Base-by-base conservation (phyloP, 768 basidiomycete species). In the Boletus rubescentipes region DNA sequence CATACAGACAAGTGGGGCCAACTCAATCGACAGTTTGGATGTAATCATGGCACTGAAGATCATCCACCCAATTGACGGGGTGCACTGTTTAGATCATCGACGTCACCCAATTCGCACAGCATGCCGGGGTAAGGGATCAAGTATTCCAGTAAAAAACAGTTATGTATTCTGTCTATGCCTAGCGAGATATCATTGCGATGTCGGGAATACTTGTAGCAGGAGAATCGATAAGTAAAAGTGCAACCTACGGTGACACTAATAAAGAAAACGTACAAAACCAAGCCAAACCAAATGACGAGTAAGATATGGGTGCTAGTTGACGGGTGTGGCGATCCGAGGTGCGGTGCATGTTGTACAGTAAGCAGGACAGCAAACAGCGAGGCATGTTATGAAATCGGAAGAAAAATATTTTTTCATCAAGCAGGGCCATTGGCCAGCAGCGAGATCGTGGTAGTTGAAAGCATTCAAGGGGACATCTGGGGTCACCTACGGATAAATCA, bases 121-220 rank as follows among this genome's bases (percentile, higher is more conserved):
- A 51, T 18, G 26, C 45, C 9, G 0, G 18, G 15, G 9, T 32
- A 36, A 16, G 26, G 20, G 37, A 43, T 18, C 46, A 54, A 42
- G 49, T 36, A 54, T 49, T 54, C 47, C 57, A 52, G 50, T 60
- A 62, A 41, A 55, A 45, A 62, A 56, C 49, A 59, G 38, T 11
- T 30, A 51, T 57, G 49, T 57, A 54, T 54, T 58, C 49, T 64
- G 59, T 67, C 61, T 67, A 67, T 52, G 54, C 57, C 52, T 60
- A 56, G 51, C 38, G 61, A 69, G 66, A 68, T 67, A 68, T 68
- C 57, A 57, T 49, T 60, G 65, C 49, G 57, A 55, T 62, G 59
- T 16, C 14, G 63, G 66, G 65, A 61, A 68, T 69, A 69, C 55
- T 57, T 60, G 65, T 68, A 62, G 57, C 67, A 67, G 64, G 60